These are phyloP conservation scores for Phytopythium ostracodes DNA, from an alignment of 352 stramenopile genomes.

Conservation along the genomic window DNA sequence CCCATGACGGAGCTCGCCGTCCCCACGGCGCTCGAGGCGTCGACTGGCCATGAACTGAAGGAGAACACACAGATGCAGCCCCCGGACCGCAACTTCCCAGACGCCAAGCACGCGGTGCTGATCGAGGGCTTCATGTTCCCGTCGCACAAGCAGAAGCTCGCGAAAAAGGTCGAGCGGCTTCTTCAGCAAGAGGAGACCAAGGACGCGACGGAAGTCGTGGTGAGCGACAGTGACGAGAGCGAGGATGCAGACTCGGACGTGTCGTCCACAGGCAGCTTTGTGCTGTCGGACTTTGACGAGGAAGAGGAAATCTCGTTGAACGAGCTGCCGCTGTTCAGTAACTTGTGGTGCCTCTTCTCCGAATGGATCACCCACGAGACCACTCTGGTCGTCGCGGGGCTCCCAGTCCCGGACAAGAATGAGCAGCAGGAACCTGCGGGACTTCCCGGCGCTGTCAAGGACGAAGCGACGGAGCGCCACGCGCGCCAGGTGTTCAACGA, in stretches of 20 bases:
- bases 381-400: slow-evolving; percentile 43
- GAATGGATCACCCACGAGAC: slow-evolving; percentile 72
- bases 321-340: slow-evolving; percentile 64
- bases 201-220: slow-evolving; percentile 39
- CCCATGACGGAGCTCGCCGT: slow-evolving; percentile 23
- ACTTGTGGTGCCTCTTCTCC: slow-evolving; percentile 69
- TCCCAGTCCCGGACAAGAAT: slow-evolving; percentile 21
- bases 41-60: slow-evolving; percentile 23
- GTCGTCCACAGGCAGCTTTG: slow-evolving; percentile 53
- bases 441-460: slow-evolving; percentile 23
- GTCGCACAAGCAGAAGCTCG: slow-evolving; percentile 67
- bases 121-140: slow-evolving; percentile 87
- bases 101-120: slow-evolving; percentile 48
- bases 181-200: slow-evolving; percentile 28
- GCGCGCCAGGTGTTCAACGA: slow-evolving; percentile 52
- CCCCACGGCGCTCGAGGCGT: slow-evolving; percentile 11
- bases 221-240: slow-evolving; percentile 77
- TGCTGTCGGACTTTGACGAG: slow-evolving; percentile 65
- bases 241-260: slow-evolving; percentile 38
- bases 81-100: slow-evolving; percentile 49
- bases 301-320: slow-evolving; percentile 67
- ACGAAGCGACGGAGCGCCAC: slow-evolving; percentile 30
- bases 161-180: slow-evolving; percentile 65
- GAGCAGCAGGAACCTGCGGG: slow-evolving; percentile 10
- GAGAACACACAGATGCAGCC: slow-evolving; percentile 34